phyloP scores from a whole-genome alignment of 2,329 filamentous ascomycete genomes.

The Epichloe typhina region DNA sequence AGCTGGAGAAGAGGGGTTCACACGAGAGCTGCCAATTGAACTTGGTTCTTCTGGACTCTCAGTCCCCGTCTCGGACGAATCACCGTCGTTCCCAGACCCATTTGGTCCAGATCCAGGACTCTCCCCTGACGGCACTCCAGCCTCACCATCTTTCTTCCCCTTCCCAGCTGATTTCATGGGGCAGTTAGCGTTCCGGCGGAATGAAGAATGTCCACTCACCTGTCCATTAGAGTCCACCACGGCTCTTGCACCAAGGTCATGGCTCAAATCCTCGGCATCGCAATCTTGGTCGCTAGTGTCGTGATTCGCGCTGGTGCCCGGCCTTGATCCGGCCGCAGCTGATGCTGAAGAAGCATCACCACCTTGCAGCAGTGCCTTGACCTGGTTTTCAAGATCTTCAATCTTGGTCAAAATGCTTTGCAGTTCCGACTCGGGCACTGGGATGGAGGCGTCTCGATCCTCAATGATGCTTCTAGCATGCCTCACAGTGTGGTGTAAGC shows the following conservation, averaged over 20 bases:
- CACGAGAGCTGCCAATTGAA: too few species aligned
- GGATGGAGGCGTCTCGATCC: slow-evolving; percentile 11
- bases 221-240: slow-evolving; percentile 6
- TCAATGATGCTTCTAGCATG: slow-evolving; percentile 15
- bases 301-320: background rate
- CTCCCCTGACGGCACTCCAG: background rate
- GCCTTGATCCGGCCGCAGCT: background rate
- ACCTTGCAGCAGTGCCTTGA: slow-evolving; percentile 12
- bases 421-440: slow-evolving; percentile 13
- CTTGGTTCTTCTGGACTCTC: too few species aligned
- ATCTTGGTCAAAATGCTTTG: slow-evolving; percentile 17
- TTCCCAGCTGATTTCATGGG: slow-evolving; percentile 10
- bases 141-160: background rate
- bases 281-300: slow-evolving; percentile 4
- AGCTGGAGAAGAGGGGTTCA: background rate
- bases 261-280: slow-evolving; percentile 8
- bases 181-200: slow-evolving; percentile 15
- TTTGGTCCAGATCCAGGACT: background rate
- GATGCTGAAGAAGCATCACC: background rate
- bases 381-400: slow-evolving; percentile 15
- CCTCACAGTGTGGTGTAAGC: slow-evolving; percentile 8
- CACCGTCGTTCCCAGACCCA: background rate
- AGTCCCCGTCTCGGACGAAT: background rate
- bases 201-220: slow-evolving; percentile 14
- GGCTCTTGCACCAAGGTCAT: slow-evolving; percentile 7